These are phyloP conservation scores for Tetracentron sinense DNA, from an alignment of 164 flowering plant genomes.

Conservation along the genomic window DNA sequence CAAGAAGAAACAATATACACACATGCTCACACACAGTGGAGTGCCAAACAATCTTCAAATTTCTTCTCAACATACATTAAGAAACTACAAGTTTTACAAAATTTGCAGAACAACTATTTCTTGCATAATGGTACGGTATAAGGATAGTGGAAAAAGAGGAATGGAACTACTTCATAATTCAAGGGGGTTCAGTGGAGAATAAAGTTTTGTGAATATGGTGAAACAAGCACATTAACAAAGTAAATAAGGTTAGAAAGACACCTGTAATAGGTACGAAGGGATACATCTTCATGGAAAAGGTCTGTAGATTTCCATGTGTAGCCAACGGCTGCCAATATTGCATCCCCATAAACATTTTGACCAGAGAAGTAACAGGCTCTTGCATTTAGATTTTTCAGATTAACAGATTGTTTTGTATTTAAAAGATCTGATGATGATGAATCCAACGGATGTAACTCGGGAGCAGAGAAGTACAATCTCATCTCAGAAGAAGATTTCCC, in stretches of 20 bases:
- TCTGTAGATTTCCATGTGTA: constrained; percentile 68
- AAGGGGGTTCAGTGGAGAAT: not conserved
- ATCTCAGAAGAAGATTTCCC: constrained; percentile 86
- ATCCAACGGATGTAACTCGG: constrained; percentile 27
- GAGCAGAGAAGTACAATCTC: constrained; percentile 65
- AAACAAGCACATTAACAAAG: not conserved
- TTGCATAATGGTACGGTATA: too few species aligned
- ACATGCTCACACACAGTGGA: not conserved
- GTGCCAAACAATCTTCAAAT: not conserved
- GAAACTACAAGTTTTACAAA: not conserved
- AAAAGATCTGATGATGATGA: constrained; percentile 22
- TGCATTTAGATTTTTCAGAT: constrained; percentile 38
- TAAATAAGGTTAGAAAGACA: constrained; percentile 12
- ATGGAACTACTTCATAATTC: too few species aligned
- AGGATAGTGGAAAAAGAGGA: too few species aligned
- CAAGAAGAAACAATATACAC: not conserved
- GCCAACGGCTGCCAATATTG: constrained; percentile 74
- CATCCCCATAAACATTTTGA: constrained; percentile 68
- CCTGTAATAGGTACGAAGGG: constrained; percentile 75
- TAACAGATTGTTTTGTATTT: constrained; percentile 19
- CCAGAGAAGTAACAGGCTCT: constrained; percentile 80
- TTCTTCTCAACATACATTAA: not conserved
- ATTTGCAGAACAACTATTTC: too few species aligned
- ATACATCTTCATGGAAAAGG: constrained; percentile 60
- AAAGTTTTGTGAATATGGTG: not conserved